Percentiles rank a stretch among this genome's conserved stretches.
Conservation (phyloP, 768 basidiomycete genomes). For the Boletus reticulatus region DNA sequence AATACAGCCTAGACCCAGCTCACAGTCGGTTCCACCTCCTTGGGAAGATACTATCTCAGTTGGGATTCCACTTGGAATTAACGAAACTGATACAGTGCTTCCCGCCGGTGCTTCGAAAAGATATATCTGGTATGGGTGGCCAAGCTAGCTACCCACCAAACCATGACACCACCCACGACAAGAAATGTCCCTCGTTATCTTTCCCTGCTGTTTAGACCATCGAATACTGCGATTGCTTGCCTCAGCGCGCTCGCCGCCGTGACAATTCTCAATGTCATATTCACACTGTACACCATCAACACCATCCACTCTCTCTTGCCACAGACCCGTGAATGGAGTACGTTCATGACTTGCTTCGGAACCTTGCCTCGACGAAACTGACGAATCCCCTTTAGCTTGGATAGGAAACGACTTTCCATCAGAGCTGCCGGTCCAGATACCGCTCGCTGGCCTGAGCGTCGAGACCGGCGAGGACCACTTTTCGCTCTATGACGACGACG, state of each 20-base stretch:
- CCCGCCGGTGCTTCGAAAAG: neutral
- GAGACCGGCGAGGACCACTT: constrained; percentile 26
- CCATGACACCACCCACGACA: constrained; percentile 2
- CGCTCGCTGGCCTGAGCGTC: constrained; percentile 28
- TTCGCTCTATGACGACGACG: constrained; percentile 33
- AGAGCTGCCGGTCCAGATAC: constrained; percentile 31
- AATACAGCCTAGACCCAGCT: neutral
- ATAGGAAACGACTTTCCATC: constrained; percentile 32
- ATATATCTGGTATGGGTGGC: constrained; percentile 1
- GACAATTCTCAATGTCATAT: constrained; percentile 22
- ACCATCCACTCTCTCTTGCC: constrained; percentile 14
- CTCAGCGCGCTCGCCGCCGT: constrained; percentile 20
- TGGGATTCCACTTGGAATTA: neutral
- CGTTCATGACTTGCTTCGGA: neutral
- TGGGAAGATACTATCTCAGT: constrained; percentile 1
- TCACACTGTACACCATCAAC: constrained; percentile 18
- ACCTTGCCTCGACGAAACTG: neutral
- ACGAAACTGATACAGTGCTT: neutral
- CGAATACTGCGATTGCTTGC: constrained; percentile 5
- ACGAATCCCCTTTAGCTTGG: constrained; percentile 16
- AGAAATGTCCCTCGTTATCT: neutral
- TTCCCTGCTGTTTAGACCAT: neutral
- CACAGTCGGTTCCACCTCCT: neutral
- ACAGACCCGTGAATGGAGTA: constrained; percentile 23
- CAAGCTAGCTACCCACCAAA: neutral